phyloP scores from a whole-genome alignment of 139 green algal species.

The Spirogloea muscicola region DNA sequence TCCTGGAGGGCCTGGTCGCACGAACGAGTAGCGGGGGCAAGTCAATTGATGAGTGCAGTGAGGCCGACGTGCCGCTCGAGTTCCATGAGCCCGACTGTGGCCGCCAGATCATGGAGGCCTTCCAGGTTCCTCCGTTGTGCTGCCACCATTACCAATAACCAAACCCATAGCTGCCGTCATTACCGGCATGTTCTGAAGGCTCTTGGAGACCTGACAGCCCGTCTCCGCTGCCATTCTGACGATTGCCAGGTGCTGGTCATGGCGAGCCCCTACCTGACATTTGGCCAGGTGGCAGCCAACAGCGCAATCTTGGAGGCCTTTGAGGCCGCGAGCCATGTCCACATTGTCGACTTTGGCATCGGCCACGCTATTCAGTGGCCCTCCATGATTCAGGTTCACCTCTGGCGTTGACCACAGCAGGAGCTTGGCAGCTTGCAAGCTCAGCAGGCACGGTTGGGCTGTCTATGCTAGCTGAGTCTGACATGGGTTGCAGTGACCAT shows the following conservation, averaged over 20 bases:
- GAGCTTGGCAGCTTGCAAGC: slow-evolving; percentile 1
- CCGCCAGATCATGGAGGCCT: background rate
- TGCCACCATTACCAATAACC: no score
- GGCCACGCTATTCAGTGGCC: slow-evolving; percentile 28
- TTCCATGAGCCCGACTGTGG: background rate
- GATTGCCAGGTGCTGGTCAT: slow-evolving; percentile 33
- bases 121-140: background rate
- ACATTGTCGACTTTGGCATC: slow-evolving; percentile 37
- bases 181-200: no score
- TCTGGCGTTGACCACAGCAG: background rate
- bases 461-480: no score
- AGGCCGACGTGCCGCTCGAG: background rate
- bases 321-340: background rate
- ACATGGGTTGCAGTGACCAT: slow-evolving; percentile 16
- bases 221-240: no score
- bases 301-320: slow-evolving; percentile 32
- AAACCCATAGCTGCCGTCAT: no score
- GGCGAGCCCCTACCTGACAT: slow-evolving; percentile 25
- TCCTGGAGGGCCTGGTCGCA: slow-evolving; percentile 20
- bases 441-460: slow-evolving; percentile 13
- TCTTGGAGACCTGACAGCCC: no score
- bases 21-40: slow-evolving; percentile 6
- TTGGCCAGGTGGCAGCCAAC: slow-evolving; percentile 31
- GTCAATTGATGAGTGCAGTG: background rate
- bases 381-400: slow-evolving; percentile 15